Evolutionary conservation across 768 basidiomycete species (phyloP).

Genomic region (Tephrocybe sp.): DNA sequence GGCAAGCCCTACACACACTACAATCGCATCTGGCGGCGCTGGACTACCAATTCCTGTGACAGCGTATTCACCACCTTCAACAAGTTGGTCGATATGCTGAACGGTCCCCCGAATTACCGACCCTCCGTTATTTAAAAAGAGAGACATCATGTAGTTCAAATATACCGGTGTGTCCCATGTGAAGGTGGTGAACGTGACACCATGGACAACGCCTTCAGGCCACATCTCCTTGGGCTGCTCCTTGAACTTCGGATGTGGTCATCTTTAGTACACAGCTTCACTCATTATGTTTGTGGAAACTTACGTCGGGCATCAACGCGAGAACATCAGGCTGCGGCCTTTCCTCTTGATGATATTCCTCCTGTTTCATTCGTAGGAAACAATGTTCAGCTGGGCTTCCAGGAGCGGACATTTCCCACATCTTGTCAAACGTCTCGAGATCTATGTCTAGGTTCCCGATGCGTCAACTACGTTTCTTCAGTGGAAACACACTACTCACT

Average conservation of each 20-base stretch:
- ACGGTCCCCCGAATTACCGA: conserved; percentile 46
- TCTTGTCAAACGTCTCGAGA: conserved; percentile 61
- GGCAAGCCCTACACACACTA: conserved; percentile 70
- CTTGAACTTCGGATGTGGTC: conserved; percentile 19
- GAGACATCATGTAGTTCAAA: conserved; percentile 57
- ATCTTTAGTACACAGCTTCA: background rate
- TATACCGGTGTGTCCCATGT: conserved; percentile 64
- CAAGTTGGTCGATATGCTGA: conserved; percentile 62
- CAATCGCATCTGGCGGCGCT: conserved; percentile 43
- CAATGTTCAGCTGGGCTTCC: conserved; percentile 51
- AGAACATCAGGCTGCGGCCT: conserved; percentile 34
- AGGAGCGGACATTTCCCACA: conserved; percentile 69
- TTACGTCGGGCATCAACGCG: conserved; percentile 52
- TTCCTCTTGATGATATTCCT: conserved; percentile 51
- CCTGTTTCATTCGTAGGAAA: conserved; percentile 62
- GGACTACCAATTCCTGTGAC: conserved; percentile 19
- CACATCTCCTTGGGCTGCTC: conserved; percentile 31
- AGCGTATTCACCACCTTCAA: conserved; percentile 45
- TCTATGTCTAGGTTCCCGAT: conserved; percentile 49
- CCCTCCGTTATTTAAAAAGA: conserved; percentile 58
- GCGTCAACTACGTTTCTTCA: background rate
- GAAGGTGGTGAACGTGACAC: conserved; percentile 56
- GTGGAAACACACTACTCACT: conserved; percentile 29
- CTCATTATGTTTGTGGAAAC: too few species aligned
- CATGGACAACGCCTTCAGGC: conserved; percentile 33